Evolutionary conservation across 164 flowering plant species (phyloP), one percentile per base, ranked within the genome.

Genomic region (Aristolochia contorta): DNA sequence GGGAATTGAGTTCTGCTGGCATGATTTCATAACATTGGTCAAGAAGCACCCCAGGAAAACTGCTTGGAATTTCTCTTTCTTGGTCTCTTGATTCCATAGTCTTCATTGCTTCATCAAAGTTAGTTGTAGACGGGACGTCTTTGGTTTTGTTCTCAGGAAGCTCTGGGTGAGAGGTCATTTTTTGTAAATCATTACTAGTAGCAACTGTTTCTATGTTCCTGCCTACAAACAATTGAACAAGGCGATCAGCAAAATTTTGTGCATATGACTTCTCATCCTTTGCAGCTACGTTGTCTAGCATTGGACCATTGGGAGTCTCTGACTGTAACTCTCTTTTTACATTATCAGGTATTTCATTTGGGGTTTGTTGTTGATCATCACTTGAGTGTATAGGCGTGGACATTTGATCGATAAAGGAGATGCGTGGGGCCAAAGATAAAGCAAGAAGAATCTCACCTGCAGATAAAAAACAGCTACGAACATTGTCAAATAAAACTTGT

Each of bases 391-490:
- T 7, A 30, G 19, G 55, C 20, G 45, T 20, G 47, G 65, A 47
- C 15, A 47, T 41, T 22, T 69, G 69, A 12, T 83, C 87, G 13
- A 53, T 1, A 22, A 60, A 65, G 16, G 82, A 51, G 55, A 67
- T 71, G 63, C 70, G 80, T 65, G 77, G 86, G 30, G 77, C 78
- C 66, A 92, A 84, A 46, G 71, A 75, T 59, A 93, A 72, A 45
- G 73, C 58, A 7, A 93, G 80, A 74, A 80, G 88, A 71, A 93
- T 85, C 73, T 90, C 94, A 68, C 98, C 98, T 93, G 70, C 49
- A 54, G 48, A 58, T 13, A 0, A 15, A 10, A 60, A 51, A 14
- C 52, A 47, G 47, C 22, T 14, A 14, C 13, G 47, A 60, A 56
- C 41, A 56, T 16, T n/a, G 14, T 32, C 32, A 41, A 54, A 24